These are phyloP conservation scores for Alternaria longipes DNA, from an alignment of 2,329 filamentous ascomycete species.

Conservation along the genomic window DNA sequence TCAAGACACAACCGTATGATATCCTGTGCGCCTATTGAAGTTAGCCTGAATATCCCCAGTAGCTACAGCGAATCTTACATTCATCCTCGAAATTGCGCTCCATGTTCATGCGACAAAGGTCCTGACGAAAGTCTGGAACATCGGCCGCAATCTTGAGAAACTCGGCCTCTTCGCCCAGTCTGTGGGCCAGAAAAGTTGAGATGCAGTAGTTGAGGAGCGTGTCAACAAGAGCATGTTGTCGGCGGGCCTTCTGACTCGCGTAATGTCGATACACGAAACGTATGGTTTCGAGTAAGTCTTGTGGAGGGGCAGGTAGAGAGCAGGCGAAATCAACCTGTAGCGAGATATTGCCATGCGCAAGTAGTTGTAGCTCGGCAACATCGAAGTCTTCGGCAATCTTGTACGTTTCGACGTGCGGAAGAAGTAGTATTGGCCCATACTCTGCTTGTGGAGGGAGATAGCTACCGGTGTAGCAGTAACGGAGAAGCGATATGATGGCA, in stretches of 20 bases:
- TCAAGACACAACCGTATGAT: slow-evolving; percentile 26
- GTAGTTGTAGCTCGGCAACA: slow-evolving; percentile 49
- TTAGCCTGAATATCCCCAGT: slow-evolving; percentile 6
- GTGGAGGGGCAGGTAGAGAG: slow-evolving; percentile 49
- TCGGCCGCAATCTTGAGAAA: slow-evolving; percentile 52
- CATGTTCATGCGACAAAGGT: slow-evolving; percentile 52
- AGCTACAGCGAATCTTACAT: slow-evolving; percentile 40
- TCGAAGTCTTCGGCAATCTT: slow-evolving; percentile 54
- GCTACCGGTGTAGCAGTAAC: slow-evolving; percentile 54
- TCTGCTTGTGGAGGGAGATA: slow-evolving; percentile 45
- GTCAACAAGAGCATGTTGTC: slow-evolving; percentile 46
- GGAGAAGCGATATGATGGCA: slow-evolving; percentile 51
- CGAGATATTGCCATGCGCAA: slow-evolving; percentile 53
- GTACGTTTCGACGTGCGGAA: slow-evolving; percentile 54
- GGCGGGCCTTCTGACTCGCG: slow-evolving; percentile 29
- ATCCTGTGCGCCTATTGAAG: slow-evolving; percentile 19
- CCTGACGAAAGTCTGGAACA: slow-evolving; percentile 52
- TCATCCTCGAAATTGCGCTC: slow-evolving; percentile 53
- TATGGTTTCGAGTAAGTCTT: slow-evolving; percentile 53
- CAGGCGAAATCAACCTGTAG: slow-evolving; percentile 52
- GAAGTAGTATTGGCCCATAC: slow-evolving; percentile 40
- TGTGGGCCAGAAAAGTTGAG: slow-evolving; percentile 49
- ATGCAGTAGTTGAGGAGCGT: slow-evolving; percentile 57
- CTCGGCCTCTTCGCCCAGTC: slow-evolving; percentile 44
- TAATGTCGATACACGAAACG: slow-evolving; percentile 47